These are phyloP conservation scores for Beauveria sp. DNA, from an alignment of 2,329 filamentous ascomycete species.

Conservation along the genomic window DNA sequence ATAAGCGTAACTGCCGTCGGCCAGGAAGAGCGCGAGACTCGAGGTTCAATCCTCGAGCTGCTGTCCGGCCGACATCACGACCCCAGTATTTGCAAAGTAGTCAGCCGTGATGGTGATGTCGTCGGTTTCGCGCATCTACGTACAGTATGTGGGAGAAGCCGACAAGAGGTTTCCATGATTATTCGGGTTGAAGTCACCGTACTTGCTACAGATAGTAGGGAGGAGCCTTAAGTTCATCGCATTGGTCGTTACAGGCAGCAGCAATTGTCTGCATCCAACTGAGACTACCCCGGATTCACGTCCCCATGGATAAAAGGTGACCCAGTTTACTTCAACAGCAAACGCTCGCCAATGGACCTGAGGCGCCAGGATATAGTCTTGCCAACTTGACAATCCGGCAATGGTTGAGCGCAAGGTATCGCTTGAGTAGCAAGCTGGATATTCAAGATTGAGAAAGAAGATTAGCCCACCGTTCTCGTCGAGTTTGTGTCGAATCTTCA, in stretches of 20 bases:
- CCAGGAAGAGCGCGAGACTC: not conserved
- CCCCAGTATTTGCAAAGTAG: too few relatives aligned
- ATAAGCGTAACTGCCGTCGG: not conserved
- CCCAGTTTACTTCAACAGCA: too few relatives aligned
- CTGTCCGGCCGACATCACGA: not conserved
- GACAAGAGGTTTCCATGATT: too few relatives aligned
- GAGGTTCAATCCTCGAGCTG: not conserved
- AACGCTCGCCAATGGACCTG: too few relatives aligned
- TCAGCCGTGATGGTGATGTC: not conserved
- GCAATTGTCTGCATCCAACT: not conserved
- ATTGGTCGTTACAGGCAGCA: not conserved
- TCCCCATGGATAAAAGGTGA: not conserved
- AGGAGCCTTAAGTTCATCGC: not conserved
- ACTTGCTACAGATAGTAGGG: not conserved
- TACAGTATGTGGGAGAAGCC: not conserved
- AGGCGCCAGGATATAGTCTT: too few relatives aligned
- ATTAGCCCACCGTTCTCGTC: too few relatives aligned
- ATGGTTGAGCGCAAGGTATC: too few relatives aligned
- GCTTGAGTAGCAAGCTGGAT: too few relatives aligned
- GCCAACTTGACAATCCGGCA: too few relatives aligned
- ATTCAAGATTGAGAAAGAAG: too few relatives aligned
- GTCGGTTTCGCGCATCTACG: not conserved
- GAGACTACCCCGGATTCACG: not conserved
- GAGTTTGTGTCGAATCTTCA: too few relatives aligned
- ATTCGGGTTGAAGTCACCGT: too few relatives aligned